Evolutionary conservation across 2,329 filamentous ascomycete genomes (phyloP), one percentile per base, ranked within the genome.

Genomic region (Verticillium dahliae): DNA sequence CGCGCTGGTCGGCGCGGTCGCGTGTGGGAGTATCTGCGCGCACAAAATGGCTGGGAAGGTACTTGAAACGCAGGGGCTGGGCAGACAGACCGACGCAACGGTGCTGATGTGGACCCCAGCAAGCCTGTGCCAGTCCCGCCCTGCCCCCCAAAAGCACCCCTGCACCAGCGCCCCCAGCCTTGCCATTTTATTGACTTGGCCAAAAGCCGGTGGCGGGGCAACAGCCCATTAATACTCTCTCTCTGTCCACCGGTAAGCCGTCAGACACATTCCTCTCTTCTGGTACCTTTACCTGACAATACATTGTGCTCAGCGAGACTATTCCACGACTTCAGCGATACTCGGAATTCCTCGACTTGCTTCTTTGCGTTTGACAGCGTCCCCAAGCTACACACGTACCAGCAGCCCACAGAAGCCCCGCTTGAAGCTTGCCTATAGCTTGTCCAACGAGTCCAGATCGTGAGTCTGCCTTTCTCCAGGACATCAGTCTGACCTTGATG

Each of bases 131-230:
- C 33, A 18, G 55, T 13, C 34, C 55, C 35, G 18, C 55, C 34
- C 55, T 54, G 39, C 38, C 35, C 15, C 6, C 56, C 45, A 37
- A 57, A 59, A 56, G 60, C 59, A 54, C 60, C 60, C 60, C 56
- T 52, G 35, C 35, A 55, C 62, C 27, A 31, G 61, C 57, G 62
- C 38, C 52, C 63, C 73, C 73, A 75, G 72, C 73, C 71, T 72
- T 69, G 69, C 69, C 61, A 67, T 66, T 71, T 66, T 74, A 72
- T 75, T 75, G 73, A 74, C 73, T 70, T 62, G 58, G 27, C 22
- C 61, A 63, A 73, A 74, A 70, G 62, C 64, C 61, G 74, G 76
- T 81, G 79, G 78, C 79, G 75, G 78, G 79, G 77, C 78, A 81
- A 80, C 79, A 69, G 69, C 64, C 65, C 67, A 64, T 74, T 78